Percentiles rank a stretch among this genome's conserved stretches.
These are phyloP conservation scores for Dactylorhiza incarnata DNA, from an alignment of 106 monocot species.

Conservation along the genomic window DNA sequence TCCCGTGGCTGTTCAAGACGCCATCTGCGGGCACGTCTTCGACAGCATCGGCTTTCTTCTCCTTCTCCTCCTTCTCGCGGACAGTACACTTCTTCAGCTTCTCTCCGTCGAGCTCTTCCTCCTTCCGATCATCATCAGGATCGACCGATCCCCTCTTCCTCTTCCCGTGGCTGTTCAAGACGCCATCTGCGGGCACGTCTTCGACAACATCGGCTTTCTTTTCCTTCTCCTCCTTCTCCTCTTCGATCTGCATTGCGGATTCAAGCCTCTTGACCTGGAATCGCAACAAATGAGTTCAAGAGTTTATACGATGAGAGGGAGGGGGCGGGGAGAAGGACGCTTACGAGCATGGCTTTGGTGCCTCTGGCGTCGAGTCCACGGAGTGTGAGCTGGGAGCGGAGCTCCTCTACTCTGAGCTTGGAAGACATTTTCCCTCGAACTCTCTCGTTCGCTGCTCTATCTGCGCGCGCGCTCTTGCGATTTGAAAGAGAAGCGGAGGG, in stretches of 20 bases:
- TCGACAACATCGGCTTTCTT: background rate
- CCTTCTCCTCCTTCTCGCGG: conserved; percentile 25
- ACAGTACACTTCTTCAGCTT: conserved; percentile 35
- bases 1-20: conserved; percentile 13
- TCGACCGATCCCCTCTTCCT: conserved; percentile 11
- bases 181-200: background rate
- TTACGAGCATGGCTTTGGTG: conserved; percentile 44
- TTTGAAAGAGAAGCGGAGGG: conserved; percentile 1
- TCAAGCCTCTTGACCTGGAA: conserved; percentile 48
- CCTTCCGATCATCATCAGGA: background rate
- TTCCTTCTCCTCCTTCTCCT: conserved; percentile 26
- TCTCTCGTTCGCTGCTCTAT: background rate
- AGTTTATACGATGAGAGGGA: background rate
- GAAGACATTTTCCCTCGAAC: conserved; percentile 12
- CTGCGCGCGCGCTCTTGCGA: background rate
- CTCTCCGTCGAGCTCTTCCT: conserved; percentile 14
- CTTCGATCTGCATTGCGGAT: conserved; percentile 36
- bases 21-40: background rate
- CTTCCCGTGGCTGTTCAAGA: conserved; percentile 19
- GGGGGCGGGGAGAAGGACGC: conserved; percentile 9
- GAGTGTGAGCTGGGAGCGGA: conserved; percentile 52
- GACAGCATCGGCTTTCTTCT: conserved; percentile 4
- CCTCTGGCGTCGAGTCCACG: conserved; percentile 53
- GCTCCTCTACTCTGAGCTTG: conserved; percentile 55
- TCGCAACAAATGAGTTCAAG: background rate